phyloP scores from a whole-genome alignment of 2,329 filamentous ascomycete species.

The Colletotrichum caudatum region DNA sequence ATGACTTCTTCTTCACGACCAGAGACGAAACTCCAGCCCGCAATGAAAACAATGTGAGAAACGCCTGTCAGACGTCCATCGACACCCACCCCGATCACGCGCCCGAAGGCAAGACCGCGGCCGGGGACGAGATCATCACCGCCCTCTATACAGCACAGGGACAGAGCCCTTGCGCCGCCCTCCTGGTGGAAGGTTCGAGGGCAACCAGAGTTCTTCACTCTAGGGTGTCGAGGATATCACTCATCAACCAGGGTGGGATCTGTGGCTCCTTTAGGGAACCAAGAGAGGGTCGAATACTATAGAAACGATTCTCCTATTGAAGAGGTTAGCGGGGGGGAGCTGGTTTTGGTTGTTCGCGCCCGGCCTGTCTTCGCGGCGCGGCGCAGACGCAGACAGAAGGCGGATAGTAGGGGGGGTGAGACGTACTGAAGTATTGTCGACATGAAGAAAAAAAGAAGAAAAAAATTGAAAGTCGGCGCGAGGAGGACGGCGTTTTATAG shows the following conservation, averaged over 20 bases:
- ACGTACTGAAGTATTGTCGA: conserved; percentile 72
- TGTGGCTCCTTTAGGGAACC: conserved; percentile 93
- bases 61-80: conserved; percentile 90
- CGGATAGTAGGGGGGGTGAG: conserved; percentile 50
- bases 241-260: conserved; percentile 97
- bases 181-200: conserved; percentile 72
- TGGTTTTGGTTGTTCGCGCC: neutral
- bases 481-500: conserved; percentile 56
- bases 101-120: conserved; percentile 81
- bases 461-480: conserved; percentile 49
- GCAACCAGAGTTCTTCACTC: conserved; percentile 80
- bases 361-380: neutral
- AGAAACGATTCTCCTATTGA: conserved; percentile 88
- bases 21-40: conserved; percentile 57
- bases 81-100: conserved; percentile 81
- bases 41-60: conserved; percentile 68
- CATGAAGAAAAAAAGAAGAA: conserved; percentile 66
- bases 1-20: conserved; percentile 64
- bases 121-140: conserved; percentile 94
- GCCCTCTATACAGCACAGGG: conserved; percentile 78
- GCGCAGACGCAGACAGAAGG: neutral
- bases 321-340: conserved; percentile 31
- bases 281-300: conserved; percentile 95
- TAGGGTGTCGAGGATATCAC: conserved; percentile 86
- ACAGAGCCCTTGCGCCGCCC: conserved; percentile 58